Percentiles rank a stretch among this genome's conserved stretches.
phyloP scores from a whole-genome alignment of 768 basidiomycete species.

The Phlegmacium glaucopus region DNA sequence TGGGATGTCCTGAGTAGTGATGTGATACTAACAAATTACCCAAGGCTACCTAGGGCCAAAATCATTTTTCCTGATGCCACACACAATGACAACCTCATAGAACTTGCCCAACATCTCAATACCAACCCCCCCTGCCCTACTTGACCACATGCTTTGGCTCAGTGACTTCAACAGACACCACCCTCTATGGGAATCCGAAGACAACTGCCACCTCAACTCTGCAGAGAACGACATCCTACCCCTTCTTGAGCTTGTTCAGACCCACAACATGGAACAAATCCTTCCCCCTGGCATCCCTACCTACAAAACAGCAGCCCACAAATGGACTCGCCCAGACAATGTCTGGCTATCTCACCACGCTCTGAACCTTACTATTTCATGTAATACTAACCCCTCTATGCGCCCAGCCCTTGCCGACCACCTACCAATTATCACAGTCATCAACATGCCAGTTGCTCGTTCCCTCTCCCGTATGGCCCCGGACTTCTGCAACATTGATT shows the following conservation, averaged over 20 bases:
- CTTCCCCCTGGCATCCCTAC: too few relatives aligned
- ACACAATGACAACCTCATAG: slow-evolving; percentile 4
- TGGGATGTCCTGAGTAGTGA: too few relatives aligned
- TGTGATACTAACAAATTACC: too few relatives aligned
- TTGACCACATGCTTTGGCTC: not conserved
- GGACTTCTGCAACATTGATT: too few relatives aligned
- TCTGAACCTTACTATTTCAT: too few relatives aligned
- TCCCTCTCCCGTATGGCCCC: too few relatives aligned
- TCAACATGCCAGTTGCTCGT: slow-evolving; percentile 21
- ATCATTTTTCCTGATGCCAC: too few relatives aligned
- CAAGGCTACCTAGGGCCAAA: too few relatives aligned
- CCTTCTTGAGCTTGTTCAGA: slow-evolving; percentile 15
- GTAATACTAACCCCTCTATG: slow-evolving; percentile 25
- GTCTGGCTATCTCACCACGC: too few relatives aligned
- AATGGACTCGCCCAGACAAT: too few relatives aligned
- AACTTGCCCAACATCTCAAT: not conserved
- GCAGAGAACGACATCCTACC: slow-evolving; percentile 2
- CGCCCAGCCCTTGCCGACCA: slow-evolving; percentile 27
- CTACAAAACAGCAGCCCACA: too few relatives aligned
- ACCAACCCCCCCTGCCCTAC: not conserved
- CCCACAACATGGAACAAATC: too few relatives aligned
- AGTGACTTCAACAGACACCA: slow-evolving; percentile 32
- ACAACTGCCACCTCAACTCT: slow-evolving; percentile 15
- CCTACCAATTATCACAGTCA: slow-evolving; percentile 23
- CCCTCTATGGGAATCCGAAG: slow-evolving; percentile 23